A percentile compares a stretch with the other conserved stretches of the same genome.
phyloP scores from a whole-genome alignment of 2,329 filamentous ascomycete genomes.

The Dactylellina drechsleri region DNA sequence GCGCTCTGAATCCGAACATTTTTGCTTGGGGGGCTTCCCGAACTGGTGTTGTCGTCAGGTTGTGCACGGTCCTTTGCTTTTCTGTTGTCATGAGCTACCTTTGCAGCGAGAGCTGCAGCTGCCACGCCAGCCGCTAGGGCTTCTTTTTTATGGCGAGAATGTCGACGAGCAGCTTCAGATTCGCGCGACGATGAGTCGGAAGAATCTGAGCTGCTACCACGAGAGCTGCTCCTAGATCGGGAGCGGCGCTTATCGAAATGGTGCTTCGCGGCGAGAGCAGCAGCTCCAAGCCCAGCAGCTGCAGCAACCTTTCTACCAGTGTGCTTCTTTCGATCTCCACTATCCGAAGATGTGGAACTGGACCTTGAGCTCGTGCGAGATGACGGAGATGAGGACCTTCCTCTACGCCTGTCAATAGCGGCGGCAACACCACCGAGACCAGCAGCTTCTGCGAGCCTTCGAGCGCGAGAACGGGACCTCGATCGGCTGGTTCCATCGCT shows the following conservation, averaged over 20 bases:
- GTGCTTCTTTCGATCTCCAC: constrained; percentile 48
- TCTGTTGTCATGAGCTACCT: constrained; percentile 52
- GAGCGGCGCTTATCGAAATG: constrained; percentile 41
- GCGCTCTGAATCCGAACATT: constrained; percentile 53
- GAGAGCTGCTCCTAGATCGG: constrained; percentile 35
- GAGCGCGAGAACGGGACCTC: constrained; percentile 44
- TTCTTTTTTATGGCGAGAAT: constrained; percentile 50
- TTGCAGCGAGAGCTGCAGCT: constrained; percentile 51
- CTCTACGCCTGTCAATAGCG: constrained; percentile 19
- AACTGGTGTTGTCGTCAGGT: constrained; percentile 36
- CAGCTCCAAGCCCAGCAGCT: constrained; percentile 34
- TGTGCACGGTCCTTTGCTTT: constrained; percentile 39
- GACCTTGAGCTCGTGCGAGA: constrained; percentile 46
- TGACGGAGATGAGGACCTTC: constrained; percentile 35
- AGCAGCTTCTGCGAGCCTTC: constrained; percentile 45
- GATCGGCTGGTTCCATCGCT: constrained; percentile 20
- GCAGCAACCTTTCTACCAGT: constrained; percentile 44
- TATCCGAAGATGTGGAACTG: constrained; percentile 46
- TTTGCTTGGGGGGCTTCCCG: constrained; percentile 33
- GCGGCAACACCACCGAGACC: constrained; percentile 51
- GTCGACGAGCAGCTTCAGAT: constrained; percentile 40
- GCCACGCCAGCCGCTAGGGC: constrained; percentile 48
- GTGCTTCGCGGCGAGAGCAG: constrained; percentile 51
- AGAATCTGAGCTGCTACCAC: constrained; percentile 27
- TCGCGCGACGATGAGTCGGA: constrained; percentile 17